Base-by-base conservation (phyloP, 371 early-diverging fungal species). In the Phascolomyces articulosus region DNA sequence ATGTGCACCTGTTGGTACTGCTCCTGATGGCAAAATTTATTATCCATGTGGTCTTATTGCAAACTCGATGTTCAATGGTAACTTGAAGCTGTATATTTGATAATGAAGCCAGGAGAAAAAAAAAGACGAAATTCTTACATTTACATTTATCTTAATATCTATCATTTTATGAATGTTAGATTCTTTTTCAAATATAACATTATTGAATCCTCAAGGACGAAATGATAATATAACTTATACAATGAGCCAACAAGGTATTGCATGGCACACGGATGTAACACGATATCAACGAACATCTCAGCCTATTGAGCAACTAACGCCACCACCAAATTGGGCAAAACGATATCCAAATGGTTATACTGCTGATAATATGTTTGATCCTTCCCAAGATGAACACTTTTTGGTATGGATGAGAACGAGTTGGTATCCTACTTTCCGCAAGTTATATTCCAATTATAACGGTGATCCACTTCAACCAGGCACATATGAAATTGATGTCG, bases 31-130 rank as follows among this genome's bases (percentile, higher is more conserved):
- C 24, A 72, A 76, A 58, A 77, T 85, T 21, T 89, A 89, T 64
- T 98, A 96, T 74, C 98, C 98, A 21, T 96, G 96, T 68, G 98
- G 98, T 0, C 79, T 96, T 56, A 93, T 98, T 69, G 94, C 96
- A 11, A 95, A 96, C 71, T 94, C 95, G 0, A 83, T 92, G 73
- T 96, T 97, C 70, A 92, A 95, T 67, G 98, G 93, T 89, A 77
- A 61, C n/a, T 20, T 13, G 31, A 38, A 38, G 13, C 26, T 49
- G 23, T 2, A 15, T 47, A 20, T 20, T n/a, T 47, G 4, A 18
- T 47, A 18, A 6, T 47, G 47, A 11, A 18, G 29, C 26, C 21
- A 8, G 40, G 11, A 20, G 28, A 38, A 13, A n/a, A n/a, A n/a
- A n/a, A n/a, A n/a, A n/a, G n/a, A n/a, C n/a, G n/a, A n/a, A n/a